Evolutionary conservation across 371 early-diverging fungal species (phyloP).

Genomic region (Capniomyces stellatus): DNA sequence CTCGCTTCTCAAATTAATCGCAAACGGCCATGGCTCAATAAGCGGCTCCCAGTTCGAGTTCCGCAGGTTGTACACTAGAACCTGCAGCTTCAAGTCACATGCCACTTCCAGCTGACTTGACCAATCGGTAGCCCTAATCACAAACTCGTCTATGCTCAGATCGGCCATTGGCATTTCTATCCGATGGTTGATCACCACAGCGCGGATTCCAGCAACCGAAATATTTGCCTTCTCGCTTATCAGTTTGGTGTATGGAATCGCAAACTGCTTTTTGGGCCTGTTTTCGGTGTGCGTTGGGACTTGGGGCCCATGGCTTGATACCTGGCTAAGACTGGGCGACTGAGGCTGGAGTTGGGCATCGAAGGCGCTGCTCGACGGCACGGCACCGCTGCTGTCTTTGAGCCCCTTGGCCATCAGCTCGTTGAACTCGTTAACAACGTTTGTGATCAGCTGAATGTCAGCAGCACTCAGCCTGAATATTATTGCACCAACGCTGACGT

Average conservation of each 20-base stretch:
- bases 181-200: slow-evolving; percentile 78
- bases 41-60: slow-evolving; percentile 98
- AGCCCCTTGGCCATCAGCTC: not conserved
- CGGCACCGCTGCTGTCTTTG: not conserved
- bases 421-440: slow-evolving; percentile 1
- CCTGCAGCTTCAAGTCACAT: slow-evolving; percentile 40
- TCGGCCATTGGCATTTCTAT: slow-evolving; percentile 73
- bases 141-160: slow-evolving; percentile 53
- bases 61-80: slow-evolving; percentile 84
- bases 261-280: not conserved
- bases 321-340: not conserved
- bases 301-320: no score
- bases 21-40: slow-evolving; percentile 76
- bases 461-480: not conserved
- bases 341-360: not conserved
- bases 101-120: slow-evolving; percentile 49
- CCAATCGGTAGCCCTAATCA: slow-evolving; percentile 74
- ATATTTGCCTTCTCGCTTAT: slow-evolving; percentile 19
- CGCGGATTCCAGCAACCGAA: slow-evolving; percentile 29
- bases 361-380: not conserved
- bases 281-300: no score
- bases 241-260: not conserved
- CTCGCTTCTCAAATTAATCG: slow-evolving; percentile 18
- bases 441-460: not conserved
- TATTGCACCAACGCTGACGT: not conserved